Evolutionary conservation across 352 stramenopile genomes (phyloP).

Genomic region (Thalassiosira delicatula): DNA sequence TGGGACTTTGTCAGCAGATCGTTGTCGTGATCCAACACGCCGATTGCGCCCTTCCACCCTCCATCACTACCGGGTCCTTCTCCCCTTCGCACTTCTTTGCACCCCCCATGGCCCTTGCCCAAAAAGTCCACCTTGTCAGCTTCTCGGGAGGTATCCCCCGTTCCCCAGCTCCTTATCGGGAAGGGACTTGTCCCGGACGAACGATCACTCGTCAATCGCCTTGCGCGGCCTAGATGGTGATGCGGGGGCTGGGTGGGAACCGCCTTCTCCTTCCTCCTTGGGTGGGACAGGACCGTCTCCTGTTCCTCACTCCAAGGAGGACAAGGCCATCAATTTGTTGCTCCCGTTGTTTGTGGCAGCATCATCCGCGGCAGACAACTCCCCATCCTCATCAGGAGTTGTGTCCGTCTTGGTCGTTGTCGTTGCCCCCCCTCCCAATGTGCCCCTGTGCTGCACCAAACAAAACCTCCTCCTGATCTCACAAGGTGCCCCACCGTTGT

Average conservation of each 20-base stretch:
- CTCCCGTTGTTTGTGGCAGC: background rate
- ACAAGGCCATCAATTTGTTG: background rate
- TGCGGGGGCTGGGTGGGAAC: background rate
- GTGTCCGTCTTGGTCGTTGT: background rate
- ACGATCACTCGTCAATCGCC: slow-evolving; percentile 66
- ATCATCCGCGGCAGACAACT: slow-evolving; percentile 1
- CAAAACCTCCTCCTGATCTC: slow-evolving; percentile 83
- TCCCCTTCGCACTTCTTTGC: slow-evolving; percentile 30
- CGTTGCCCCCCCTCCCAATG: slow-evolving; percentile 14
- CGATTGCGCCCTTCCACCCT: background rate
- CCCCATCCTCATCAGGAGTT: slow-evolving; percentile 54
- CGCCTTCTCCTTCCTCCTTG: slow-evolving; percentile 23
- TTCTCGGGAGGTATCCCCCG: slow-evolving; percentile 74
- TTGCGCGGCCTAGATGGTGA: slow-evolving; percentile 56
- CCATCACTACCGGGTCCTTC: background rate
- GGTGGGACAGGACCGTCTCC: slow-evolving; percentile 31
- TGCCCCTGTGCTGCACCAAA: slow-evolving; percentile 64
- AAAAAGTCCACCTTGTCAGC: slow-evolving; percentile 75
- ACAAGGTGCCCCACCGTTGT: too few species aligned
- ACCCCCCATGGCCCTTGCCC: too few species aligned
- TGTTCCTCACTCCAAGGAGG: background rate
- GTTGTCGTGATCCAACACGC: background rate
- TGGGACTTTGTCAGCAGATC: slow-evolving; percentile 50
- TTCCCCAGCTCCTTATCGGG: slow-evolving; percentile 74
- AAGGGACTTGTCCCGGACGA: slow-evolving; percentile 62